Evolutionary conservation across 768 basidiomycete species (phyloP), one percentile per base, ranked within the genome.

Genomic region (Mrakia gelida): DNA sequence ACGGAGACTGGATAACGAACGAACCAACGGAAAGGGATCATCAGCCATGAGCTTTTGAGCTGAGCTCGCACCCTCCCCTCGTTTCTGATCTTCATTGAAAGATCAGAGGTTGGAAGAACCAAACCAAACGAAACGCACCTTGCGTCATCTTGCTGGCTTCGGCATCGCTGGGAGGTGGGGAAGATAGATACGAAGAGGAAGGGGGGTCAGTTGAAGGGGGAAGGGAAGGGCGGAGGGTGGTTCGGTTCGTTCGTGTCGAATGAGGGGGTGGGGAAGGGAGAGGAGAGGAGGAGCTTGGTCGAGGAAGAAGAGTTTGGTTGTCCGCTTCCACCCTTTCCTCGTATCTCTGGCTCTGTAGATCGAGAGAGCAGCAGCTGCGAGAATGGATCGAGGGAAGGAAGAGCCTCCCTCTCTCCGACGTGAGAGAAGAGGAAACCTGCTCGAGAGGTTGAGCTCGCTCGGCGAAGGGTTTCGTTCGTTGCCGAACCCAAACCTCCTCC

Each of bases 1-100:
- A 74, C 54, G 41, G 34, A 56, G 34, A 78, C 77, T 72, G 63
- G 4, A n/a, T 6, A 28, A n/a, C 43, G 13, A 63, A 67, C n/a
- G 34, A 38, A 43, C 11, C 15, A 68, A 38, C 23, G 16, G 34
- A 68, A n/a, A n/a, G n/a, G n/a, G n/a, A n/a, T n/a, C n/a, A n/a
- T n/a, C n/a, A n/a, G n/a, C n/a, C n/a, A n/a, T n/a, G n/a, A n/a
- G n/a, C n/a, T n/a, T n/a, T n/a, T n/a, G n/a, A n/a, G n/a, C n/a
- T 43, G 67, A 70, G 67, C 67, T 70, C 59, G 59, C 59, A 28
- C 59, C 59, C 28, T 70, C 59, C 59, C 28, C 43, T 41, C 26
- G 67, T n/a, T 15, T 26, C n/a, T 2, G 34, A 43, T 41, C 34
- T 41, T 67, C 65, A 34, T 30, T 38, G 30, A 38, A 21, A 38